Base-by-base conservation (phyloP, 495 filamentous ascomycete species). In the Cercophora sp. region DNA sequence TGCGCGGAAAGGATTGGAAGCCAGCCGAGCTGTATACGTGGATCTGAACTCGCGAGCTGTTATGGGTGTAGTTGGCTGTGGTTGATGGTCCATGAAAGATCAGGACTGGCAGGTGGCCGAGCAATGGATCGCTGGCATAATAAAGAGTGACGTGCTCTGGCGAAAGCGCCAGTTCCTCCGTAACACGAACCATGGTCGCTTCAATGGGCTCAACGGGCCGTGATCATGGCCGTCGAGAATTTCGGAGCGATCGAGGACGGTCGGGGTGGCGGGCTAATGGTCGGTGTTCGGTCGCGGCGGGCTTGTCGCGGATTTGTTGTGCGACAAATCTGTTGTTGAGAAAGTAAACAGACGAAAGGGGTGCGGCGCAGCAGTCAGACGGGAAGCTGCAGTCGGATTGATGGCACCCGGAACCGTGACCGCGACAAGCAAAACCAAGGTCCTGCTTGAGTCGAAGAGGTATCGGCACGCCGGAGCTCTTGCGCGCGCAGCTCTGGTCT, bases 21-120 rank as follows among this genome's bases (percentile, higher is more conserved):
- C 93, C 93, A 39, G 89, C 92, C 2, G 88, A 81, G 48, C 86
- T 87, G 74, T 92, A 88, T 68, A 97, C 78, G 70, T 96, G 90
- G 52, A 89, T 82, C 73, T 96, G 92, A 55, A 96, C 89, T 55
- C 92, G 86, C 39, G 89, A 93, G 69, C 84, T 91, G 71, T 86
- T 93, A 52, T 85, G 81, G 35, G 87, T 92, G 45, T 86, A 85
- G 73, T 90, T 91, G 60, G 84, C 82, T 13, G 89, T 90, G 3
- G 86, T 85, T 29, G 91, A 87, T 5, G 88, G 79, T 4, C 91
- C 91, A 66, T 95, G 85, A 74, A 95, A 93, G 62, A 93, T 77
- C 23, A 96, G 73, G 52, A 95, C 71, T 11, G 84, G 84, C 6
- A 83, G 73, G 49, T 89, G 81, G 53, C 85, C 82, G 19, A 93